These are phyloP conservation scores for Globisporangium megalacanthum DNA, from an alignment of 352 stramenopile genomes.

Conservation along the genomic window DNA sequence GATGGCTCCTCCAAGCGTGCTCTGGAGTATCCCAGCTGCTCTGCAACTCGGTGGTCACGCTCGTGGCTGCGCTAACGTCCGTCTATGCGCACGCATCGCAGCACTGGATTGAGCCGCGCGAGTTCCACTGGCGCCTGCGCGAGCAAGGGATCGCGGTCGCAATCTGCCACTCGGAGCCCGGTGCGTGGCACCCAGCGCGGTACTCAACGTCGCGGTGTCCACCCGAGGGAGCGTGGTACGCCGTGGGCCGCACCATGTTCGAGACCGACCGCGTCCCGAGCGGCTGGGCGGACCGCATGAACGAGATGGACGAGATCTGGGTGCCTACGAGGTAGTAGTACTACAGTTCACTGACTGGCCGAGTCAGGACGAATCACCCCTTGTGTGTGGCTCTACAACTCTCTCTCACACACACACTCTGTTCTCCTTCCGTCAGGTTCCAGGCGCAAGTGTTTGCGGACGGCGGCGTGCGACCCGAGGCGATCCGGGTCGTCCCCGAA, in stretches of 20 bases:
- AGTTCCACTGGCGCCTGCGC: slow-evolving; percentile 55
- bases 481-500: slow-evolving; percentile 79
- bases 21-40: neutral
- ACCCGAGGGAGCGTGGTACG: slow-evolving; percentile 39
- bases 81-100: slow-evolving; percentile 11
- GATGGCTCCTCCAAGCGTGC: neutral
- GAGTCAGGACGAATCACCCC: neutral
- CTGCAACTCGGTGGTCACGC: neutral
- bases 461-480: slow-evolving; percentile 40
- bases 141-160: slow-evolving; percentile 43
- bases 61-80: slow-evolving; percentile 5
- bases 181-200: slow-evolving; percentile 81
- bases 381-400: neutral
- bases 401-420: neutral
- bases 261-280: slow-evolving; percentile 90
- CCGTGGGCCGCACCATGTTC: slow-evolving; percentile 92
- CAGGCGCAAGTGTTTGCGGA: slow-evolving; percentile 68
- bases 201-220: slow-evolving; percentile 75
- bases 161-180: slow-evolving; percentile 92
- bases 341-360: neutral
- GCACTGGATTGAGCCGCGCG: slow-evolving; percentile 71
- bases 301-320: slow-evolving; percentile 92
- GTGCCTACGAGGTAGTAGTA: slow-evolving; percentile 67
- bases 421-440: slow-evolving; percentile 30
- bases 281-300: slow-evolving; percentile 87